phyloP scores from a whole-genome alignment of 2,329 filamentous ascomycete genomes.

The Sclerotinia borealis region DNA sequence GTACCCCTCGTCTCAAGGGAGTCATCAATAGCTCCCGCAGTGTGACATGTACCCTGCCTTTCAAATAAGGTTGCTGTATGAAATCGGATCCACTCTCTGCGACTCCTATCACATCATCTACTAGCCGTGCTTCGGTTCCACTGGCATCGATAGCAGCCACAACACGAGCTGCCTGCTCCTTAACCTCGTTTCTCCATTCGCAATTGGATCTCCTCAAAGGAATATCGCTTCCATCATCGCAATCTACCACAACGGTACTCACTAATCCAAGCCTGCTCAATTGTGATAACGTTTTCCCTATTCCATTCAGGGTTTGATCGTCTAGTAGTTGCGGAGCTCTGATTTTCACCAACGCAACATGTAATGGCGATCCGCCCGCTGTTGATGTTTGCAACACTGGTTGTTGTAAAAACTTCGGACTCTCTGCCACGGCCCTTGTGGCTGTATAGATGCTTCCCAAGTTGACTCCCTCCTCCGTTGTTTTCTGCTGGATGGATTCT shows the following conservation, averaged over 20 bases:
- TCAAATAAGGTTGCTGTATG: conserved; percentile 10
- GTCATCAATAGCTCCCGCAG: conserved; percentile 53
- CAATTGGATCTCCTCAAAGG: conserved; percentile 17
- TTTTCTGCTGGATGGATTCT: conserved; percentile 19
- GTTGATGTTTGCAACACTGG: conserved; percentile 28
- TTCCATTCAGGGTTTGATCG: conserved; percentile 62
- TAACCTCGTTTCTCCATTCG: conserved; percentile 40
- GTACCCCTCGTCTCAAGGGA: conserved; percentile 60
- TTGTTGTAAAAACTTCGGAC: conserved; percentile 53
- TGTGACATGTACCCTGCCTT: conserved; percentile 33
- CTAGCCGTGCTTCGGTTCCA: conserved; percentile 60
- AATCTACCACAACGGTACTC: conserved; percentile 79
- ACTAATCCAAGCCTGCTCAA: conserved; percentile 74
- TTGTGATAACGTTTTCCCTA: conserved; percentile 79
- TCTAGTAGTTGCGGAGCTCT: conserved; percentile 66
- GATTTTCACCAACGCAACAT: conserved; percentile 83
- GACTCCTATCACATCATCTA: conserved; percentile 47
- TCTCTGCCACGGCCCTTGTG: conserved; percentile 48
- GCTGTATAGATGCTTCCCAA: conserved; percentile 55
- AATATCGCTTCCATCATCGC: conserved; percentile 37
- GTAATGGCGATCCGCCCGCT: conserved; percentile 39
- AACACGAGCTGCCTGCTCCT: conserved; percentile 65
- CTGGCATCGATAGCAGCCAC: conserved; percentile 68
- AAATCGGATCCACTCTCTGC: conserved; percentile 15
- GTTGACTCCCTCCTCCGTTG: conserved; percentile 46